phyloP scores from a whole-genome alignment of 108 stramenopile genomes.

The Conticribra guillardii region DNA sequence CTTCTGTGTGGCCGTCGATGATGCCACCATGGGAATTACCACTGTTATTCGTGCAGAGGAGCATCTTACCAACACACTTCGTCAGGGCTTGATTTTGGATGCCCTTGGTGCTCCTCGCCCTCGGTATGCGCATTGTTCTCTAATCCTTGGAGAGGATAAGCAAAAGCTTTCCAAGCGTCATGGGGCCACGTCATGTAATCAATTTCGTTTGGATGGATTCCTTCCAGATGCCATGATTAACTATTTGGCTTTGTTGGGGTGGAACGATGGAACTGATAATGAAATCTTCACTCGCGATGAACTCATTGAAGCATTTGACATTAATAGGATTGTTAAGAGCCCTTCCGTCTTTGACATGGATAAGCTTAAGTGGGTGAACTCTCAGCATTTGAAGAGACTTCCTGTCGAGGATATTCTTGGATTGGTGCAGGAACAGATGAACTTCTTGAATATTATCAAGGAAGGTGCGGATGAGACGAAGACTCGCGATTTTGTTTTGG shows the following conservation, averaged over 20 bases:
- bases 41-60: constrained; percentile 98
- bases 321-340: constrained; percentile 92
- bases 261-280: constrained; percentile 98
- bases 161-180: constrained; percentile 97
- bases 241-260: constrained; percentile 94
- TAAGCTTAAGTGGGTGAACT: constrained; percentile 96
- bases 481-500: constrained; percentile 62
- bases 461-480: constrained; percentile 48
- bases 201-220: constrained; percentile 94
- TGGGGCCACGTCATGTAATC: constrained; percentile 95
- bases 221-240: constrained; percentile 96
- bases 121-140: constrained; percentile 95
- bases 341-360: constrained; percentile 96
- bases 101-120: constrained; percentile 88
- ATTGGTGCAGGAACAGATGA: constrained; percentile 80
- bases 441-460: constrained; percentile 58
- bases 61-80: constrained; percentile 95
- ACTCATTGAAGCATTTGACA: constrained; percentile 93
- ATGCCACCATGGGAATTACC: constrained; percentile 95
- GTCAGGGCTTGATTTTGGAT: constrained; percentile 91
- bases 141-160: constrained; percentile 97
- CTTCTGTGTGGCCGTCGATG: constrained; percentile 98
- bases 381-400: constrained; percentile 88
- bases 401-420: constrained; percentile 61
- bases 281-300: constrained; percentile 96